These are phyloP conservation scores for Albophoma yamanashiensis DNA, from an alignment of 2,329 filamentous ascomycete species.

Conservation along the genomic window DNA sequence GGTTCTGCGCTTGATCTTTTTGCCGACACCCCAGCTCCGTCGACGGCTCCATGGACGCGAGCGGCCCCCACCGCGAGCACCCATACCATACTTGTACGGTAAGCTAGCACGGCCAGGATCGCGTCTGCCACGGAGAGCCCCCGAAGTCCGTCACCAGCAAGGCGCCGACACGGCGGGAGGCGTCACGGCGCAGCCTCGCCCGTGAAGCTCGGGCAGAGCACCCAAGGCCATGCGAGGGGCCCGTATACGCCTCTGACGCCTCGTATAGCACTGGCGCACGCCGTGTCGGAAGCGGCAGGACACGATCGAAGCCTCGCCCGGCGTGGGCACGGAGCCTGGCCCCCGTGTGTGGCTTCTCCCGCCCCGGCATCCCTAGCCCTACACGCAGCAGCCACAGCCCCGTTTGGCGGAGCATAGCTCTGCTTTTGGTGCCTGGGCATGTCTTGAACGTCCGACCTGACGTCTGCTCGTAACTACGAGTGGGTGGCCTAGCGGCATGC, in stretches of 20 bases:
- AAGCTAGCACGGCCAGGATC: neutral
- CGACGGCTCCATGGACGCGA: neutral
- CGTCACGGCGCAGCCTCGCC: neutral
- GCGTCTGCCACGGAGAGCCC: neutral
- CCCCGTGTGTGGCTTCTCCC: neutral
- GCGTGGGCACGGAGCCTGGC: neutral
- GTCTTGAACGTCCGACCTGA: neutral
- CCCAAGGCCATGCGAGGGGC: neutral
- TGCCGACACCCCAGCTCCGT: neutral
- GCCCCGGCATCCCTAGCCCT: neutral
- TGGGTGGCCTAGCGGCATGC: neutral
- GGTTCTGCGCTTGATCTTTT: neutral
- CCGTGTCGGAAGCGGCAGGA: neutral
- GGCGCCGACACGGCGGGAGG: neutral
- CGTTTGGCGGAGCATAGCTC: neutral
- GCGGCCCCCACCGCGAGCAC: neutral
- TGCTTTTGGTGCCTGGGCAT: neutral
- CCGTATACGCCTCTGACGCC: too few species aligned
- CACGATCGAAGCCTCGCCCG: neutral
- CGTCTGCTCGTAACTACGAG: too few species aligned
- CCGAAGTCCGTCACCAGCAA: neutral
- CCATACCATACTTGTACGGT: neutral
- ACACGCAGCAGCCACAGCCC: neutral
- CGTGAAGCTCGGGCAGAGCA: neutral
- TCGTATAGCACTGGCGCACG: too few species aligned